phyloP scores from a whole-genome alignment of 1,284 basidiomycete species.

The Malassezia dermatis region DNA sequence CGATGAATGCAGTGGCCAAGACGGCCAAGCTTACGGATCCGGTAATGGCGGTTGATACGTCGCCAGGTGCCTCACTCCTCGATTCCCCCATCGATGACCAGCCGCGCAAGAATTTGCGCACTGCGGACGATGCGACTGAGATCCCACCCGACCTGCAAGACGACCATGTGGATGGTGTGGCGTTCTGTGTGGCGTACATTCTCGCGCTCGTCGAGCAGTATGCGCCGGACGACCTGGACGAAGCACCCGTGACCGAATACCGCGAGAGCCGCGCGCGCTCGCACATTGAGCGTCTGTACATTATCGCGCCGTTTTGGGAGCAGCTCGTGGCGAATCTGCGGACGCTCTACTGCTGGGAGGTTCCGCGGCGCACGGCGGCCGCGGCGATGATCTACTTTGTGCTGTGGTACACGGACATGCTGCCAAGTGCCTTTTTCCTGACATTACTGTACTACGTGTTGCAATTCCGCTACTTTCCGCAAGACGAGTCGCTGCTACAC shows the following conservation, averaged over 20 bases:
- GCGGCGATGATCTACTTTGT: constrained; percentile 46
- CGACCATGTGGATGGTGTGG: constrained; percentile 39
- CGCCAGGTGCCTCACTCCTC: background rate
- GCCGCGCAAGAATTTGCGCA: background rate
- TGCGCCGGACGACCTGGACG: constrained; percentile 45
- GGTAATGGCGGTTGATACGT: background rate
- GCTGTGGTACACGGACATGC: constrained; percentile 45
- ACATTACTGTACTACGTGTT: constrained; percentile 39
- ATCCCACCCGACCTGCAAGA: constrained; percentile 14
- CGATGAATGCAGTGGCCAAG: background rate
- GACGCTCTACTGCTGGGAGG: constrained; percentile 25
- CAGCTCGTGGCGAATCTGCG: constrained; percentile 25
- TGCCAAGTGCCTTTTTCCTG: constrained; percentile 42
- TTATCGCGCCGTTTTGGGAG: constrained; percentile 48
- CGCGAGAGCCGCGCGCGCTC: constrained; percentile 40
- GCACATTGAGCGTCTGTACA: constrained; percentile 44
- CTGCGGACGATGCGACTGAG: background rate
- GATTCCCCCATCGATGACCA: background rate
- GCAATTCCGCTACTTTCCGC: constrained; percentile 46
- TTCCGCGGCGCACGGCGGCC: constrained; percentile 24
- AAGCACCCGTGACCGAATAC: constrained; percentile 35
- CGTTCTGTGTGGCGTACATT: constrained; percentile 45
- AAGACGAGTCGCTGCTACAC: constrained; percentile 40
- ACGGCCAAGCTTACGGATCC: background rate
- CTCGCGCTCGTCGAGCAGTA: constrained; percentile 40